Evolutionary conservation across 345 rosid genomes (phyloP).

Genomic region (Gossypium australe): DNA sequence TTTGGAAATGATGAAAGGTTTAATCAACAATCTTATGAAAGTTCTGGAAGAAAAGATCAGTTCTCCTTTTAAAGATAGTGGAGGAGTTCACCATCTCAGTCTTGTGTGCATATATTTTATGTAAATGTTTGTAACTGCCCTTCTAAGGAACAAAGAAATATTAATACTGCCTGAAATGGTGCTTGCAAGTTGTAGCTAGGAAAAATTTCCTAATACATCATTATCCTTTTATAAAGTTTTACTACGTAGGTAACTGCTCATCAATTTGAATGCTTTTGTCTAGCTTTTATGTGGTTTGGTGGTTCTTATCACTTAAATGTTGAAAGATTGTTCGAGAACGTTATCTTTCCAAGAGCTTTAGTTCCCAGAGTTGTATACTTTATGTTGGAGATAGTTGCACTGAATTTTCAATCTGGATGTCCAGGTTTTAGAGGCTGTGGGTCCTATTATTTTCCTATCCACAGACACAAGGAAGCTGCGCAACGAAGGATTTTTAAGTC

Average conservation of each 20-base stretch:
- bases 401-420: slow-evolving; percentile 23
- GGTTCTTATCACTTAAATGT: not conserved
- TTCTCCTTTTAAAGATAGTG: not conserved
- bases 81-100: not conserved
- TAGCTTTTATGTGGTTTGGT: slow-evolving; percentile 4
- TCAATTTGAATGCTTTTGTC: not conserved
- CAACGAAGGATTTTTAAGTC: slow-evolving; percentile 95
- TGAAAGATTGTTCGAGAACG: not conserved
- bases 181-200: not conserved
- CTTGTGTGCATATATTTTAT: not conserved
- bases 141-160: not conserved
- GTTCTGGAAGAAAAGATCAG: not conserved
- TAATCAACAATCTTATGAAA: not conserved
- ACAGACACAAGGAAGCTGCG: slow-evolving; percentile 95
- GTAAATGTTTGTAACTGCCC: not conserved
- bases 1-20: slow-evolving; percentile 1
- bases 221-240: not conserved
- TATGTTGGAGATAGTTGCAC: not conserved
- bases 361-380: not conserved
- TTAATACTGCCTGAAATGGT: not conserved
- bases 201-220: not conserved
- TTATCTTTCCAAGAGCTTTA: slow-evolving; percentile 7
- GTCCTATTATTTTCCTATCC: slow-evolving; percentile 88
- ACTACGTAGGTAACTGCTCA: not conserved
- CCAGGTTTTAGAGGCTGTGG: slow-evolving; percentile 98